Evolutionary conservation across 1,284 basidiomycete species (phyloP), one percentile per base, ranked within the genome.

Genomic region (Fomitopsis schrenkii): DNA sequence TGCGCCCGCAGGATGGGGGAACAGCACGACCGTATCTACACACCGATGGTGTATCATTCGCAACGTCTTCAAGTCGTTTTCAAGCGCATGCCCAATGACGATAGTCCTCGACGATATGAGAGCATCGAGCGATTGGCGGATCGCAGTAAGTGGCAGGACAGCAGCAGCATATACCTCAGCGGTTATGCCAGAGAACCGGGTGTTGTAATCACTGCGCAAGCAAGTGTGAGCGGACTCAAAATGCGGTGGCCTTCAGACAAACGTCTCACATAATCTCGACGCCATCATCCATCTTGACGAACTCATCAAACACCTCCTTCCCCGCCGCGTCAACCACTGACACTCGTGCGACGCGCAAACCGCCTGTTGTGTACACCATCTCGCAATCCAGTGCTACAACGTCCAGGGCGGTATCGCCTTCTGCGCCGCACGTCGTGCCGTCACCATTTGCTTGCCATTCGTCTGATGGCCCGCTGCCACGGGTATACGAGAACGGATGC

Each of bases 321-420:
- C 93, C 94, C 0, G 81, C 73, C 8, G 87, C 86, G 68, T 95
- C 90, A 1, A 97, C 86, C 4, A 95, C 83, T 0, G 95, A 96
- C 1, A 96, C 87, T 6, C 95, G 84, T 4, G 94, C 95, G 7
- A 96, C 84, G 28, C 89, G 86, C 79, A 93, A 85, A 0, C 95
- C 95, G 5, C 90, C 90, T 0, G 94, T 95, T 0, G 93, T 93
- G 75, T 94, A 95, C 30, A 96, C 83, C 91, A 97, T 94, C 74
- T 98, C 95, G 71, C 92, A 96, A 73, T 97, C 95, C 57, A 97
- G 76, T 0, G 91, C 92, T 6, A 88, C 90, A 1, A 95, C 83
- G 58, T 93, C 91, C 36, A 92, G 74, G 2, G 81, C 76, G 1
- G 79, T 78, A 61, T 77, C 75, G 3, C 64, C 63, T n/a, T 69